Evolutionary conservation across 495 filamentous ascomycete genomes (phyloP), one percentile per base, ranked within the genome.

Genomic region (Sabuloglossum arenarium): DNA sequence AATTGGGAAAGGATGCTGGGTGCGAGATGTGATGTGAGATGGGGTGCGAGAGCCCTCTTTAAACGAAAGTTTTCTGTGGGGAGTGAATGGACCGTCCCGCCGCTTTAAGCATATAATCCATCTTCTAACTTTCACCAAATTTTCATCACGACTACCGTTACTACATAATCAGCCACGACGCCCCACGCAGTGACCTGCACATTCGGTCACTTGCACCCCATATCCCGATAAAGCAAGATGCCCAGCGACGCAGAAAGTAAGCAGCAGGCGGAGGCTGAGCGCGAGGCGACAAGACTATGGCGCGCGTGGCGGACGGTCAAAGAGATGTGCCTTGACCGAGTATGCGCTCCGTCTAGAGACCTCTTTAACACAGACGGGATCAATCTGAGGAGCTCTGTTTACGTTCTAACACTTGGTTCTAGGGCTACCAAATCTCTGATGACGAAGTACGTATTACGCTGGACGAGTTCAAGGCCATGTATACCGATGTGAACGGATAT

Each of bases 361-460:
- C 8, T 39, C 16, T 8, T 39, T 39, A 16, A 39, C 16, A 39
- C 8, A 8, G 34, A 51, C 8, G 9, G 24, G 14, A 14, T 6
- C 12, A 54, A 9, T 19, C 52, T 54, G 14, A 11, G 6, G 9
- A 29, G 34, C 53, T 53, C n/a, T 4, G 9, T 46, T 32, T 16
- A 12, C 37, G 3, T 49, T 21, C 21, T 49, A 28, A 49, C 45
- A 49, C 25, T 28, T 24, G 19, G 0, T 14, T 31, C 19, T 61
- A 95, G 88, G 90, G 90, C 59, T 98, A 98, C 70, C 84, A 93
- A 65, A 73, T 98, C 21, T 73, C 86, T 27, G 87, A 96, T 51
- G 82, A 88, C 27, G 91, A 98, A 76, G 76, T 94, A 56, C 76
- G 77, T 62, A 84, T 95, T 60, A 75, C 83, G 1, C 80, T 95